These are phyloP conservation scores for Solanum chacoense DNA, from an alignment of 305 asterid species.

Conservation along the genomic window DNA sequence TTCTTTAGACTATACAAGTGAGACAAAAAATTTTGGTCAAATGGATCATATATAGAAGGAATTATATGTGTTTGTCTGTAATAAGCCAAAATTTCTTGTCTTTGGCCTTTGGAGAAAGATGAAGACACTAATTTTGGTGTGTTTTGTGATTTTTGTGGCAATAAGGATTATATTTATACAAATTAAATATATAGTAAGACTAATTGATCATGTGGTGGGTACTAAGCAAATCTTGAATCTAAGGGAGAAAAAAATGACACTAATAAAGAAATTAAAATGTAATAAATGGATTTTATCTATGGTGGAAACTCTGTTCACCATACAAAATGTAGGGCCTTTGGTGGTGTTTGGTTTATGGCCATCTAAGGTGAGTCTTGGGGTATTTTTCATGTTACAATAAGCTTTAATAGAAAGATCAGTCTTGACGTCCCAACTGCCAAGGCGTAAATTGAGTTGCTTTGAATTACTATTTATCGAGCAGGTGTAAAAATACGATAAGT, in stretches of 20 bases:
- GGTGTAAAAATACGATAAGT: neutral
- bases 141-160: conserved; percentile 12
- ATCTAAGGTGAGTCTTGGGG: neutral
- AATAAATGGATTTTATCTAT: conserved; percentile 4
- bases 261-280: neutral
- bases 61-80: conserved; percentile 43
- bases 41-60: conserved; percentile 34
- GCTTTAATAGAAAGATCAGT: neutral
- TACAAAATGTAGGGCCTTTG: conserved; percentile 3
- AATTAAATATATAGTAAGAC: neutral
- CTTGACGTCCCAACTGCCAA: neutral
- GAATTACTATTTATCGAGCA: neutral
- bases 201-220: conserved; percentile 9
- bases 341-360: conserved; percentile 2
- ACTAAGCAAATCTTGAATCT: neutral
- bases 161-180: conserved; percentile 7
- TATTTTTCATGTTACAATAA: conserved; percentile 2
- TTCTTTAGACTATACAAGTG: neutral
- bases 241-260: neutral
- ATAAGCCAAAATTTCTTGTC: conserved; percentile 8
- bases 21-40: conserved; percentile 32
- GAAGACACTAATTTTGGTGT: conserved; percentile 12
- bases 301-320: conserved; percentile 27
- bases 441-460: neutral
- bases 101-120: conserved; percentile 10